These are phyloP conservation scores for Rosa lucieae DNA, from an alignment of 306 rosid genomes.

Conservation along the genomic window DNA sequence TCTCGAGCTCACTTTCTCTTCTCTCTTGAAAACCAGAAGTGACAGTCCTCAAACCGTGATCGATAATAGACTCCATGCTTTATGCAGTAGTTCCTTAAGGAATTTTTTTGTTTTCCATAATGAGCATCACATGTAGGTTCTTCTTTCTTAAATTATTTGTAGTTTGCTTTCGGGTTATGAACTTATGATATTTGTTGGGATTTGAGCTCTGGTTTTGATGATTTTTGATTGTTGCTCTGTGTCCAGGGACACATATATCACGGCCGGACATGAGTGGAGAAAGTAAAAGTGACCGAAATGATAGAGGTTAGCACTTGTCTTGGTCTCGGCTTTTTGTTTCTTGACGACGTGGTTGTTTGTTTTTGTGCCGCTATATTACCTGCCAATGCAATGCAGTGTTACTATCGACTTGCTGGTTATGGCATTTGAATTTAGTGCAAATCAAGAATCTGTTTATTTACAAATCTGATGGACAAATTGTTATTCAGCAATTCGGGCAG, in stretches of 20 bases:
- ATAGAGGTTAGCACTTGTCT: conserved; percentile 68
- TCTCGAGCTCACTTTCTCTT: too few species aligned
- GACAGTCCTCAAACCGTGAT: too few species aligned
- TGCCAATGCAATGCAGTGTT: too few species aligned
- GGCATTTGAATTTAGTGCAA: background rate
- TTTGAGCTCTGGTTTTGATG: background rate
- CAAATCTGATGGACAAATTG: conserved; percentile 31
- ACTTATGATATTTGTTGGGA: background rate
- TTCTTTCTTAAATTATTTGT: background rate
- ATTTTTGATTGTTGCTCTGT: background rate
- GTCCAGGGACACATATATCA: conserved; percentile 79
- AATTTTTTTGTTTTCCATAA: conserved; percentile 81
- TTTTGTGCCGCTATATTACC: background rate
- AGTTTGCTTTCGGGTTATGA: background rate
- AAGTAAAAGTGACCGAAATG: conserved; percentile 88
- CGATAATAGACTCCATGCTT: conserved; percentile 60
- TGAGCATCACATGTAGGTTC: conserved; percentile 75
- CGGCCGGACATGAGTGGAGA: conserved; percentile 81
- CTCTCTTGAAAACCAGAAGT: too few species aligned
- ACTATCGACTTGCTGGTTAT: background rate
- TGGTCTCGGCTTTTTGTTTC: conserved; percentile 11
- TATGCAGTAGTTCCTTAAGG: conserved; percentile 62
- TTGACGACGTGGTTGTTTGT: background rate
- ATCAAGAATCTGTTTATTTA: background rate
- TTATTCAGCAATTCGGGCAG: conserved; percentile 85